Evolutionary conservation across 768 basidiomycete genomes (phyloP), one percentile per base, ranked within the genome.

Genomic region (Pholiota molesta): DNA sequence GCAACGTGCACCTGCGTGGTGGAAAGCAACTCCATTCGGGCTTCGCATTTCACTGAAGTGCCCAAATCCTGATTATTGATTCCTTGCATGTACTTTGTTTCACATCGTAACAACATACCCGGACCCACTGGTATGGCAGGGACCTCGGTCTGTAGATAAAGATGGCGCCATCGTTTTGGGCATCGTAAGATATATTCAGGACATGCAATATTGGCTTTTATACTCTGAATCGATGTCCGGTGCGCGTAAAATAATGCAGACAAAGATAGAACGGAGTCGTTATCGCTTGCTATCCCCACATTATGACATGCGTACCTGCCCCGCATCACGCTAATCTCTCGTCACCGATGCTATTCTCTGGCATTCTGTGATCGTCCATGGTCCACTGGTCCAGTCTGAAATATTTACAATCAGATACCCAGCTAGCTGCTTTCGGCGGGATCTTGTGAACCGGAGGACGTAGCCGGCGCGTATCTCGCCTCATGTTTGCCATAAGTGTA

Each of bases 401-500:
- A 19, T 55, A 23, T 29, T 56, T 31, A 28, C 10, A 49, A 23
- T 31, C 40, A 55, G 39, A 39, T 16, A 17, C 8, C 39, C 13
- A 42, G 5, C 21, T 56, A 44, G 16, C 42, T 49, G 47, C 8
- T 49, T 49, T 49, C 47, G 47, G 47, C 8, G 47, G 47, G 47
- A 49, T 49, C 47, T 49, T 23, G 47, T 49, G 23, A 49, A 49
- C 47, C 47, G 47, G 47, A 19, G 47, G 23, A 49, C 44, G 42
- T 52, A 45, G 33, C 68, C 66, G 66, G 63, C 64, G 65, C 68
- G 66, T 64, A 63, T 67, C 21, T 49, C 23, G 65, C 68, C 67
- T 68, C 70, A 71, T 67, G 66, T 62, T 60, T 55, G 49, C 61
- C 70, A 65, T 62, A 67, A 63, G 62, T 58, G 67, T 66, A 19